phyloP scores from a whole-genome alignment of 495 filamentous ascomycete species.

The Lasiosphaeriaceae sp. region DNA sequence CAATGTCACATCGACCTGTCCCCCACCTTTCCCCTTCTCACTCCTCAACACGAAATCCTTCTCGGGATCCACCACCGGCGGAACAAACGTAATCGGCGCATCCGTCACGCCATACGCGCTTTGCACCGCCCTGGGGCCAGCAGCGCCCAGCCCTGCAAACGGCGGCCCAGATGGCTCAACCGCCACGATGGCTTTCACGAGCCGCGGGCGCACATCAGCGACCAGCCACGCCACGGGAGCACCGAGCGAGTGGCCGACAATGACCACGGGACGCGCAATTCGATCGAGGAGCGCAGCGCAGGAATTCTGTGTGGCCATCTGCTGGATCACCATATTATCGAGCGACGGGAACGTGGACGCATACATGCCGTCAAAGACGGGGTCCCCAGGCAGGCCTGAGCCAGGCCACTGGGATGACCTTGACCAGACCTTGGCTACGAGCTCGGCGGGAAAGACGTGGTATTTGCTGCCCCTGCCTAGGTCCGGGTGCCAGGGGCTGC shows the following conservation, averaged over 20 bases:
- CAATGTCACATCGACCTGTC: too few relatives aligned
- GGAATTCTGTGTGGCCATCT: constrained; percentile 40
- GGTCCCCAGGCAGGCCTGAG: constrained; percentile 39
- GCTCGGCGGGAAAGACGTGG: constrained; percentile 18
- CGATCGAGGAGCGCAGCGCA: constrained; percentile 46
- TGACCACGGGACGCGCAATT: constrained; percentile 42
- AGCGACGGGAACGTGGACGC: constrained; percentile 43
- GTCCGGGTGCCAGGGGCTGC: constrained; percentile 28
- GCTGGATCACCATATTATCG: constrained; percentile 32
- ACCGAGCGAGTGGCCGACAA: constrained; percentile 51
- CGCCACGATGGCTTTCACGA: constrained; percentile 45
- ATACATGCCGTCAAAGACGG: constrained; percentile 49
- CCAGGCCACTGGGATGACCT: constrained; percentile 52
- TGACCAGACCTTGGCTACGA: constrained; percentile 32
- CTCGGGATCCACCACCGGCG: constrained; percentile 25
- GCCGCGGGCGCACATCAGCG: constrained; percentile 42
- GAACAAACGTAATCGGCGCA: constrained; percentile 47
- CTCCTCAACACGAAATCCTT: constrained; percentile 25
- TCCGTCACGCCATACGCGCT: constrained; percentile 41
- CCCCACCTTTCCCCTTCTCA: constrained; percentile 14
- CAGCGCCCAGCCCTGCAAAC: constrained; percentile 35
- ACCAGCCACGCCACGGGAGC: constrained; percentile 44
- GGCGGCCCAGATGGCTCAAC: constrained; percentile 54
- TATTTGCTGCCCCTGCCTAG: constrained; percentile 13
- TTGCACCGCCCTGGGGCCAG: constrained; percentile 19